Base-by-base conservation (phyloP, 2,329 filamentous ascomycete species). In the Diaporthe sp. region DNA sequence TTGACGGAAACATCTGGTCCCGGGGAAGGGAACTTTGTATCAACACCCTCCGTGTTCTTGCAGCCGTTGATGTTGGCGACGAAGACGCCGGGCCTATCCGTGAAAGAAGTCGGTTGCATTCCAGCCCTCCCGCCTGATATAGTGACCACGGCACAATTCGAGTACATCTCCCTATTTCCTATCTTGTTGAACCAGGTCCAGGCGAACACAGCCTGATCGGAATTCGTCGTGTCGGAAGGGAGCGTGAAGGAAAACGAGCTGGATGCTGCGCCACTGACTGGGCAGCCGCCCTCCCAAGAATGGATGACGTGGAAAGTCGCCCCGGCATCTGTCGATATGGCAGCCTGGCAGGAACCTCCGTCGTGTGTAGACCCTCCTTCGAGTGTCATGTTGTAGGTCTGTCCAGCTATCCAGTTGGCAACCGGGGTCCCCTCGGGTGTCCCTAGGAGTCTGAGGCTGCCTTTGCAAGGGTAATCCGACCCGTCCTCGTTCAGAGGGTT, bases 131-230 rank as follows among this genome's bases (percentile, higher is more conserved):
- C 50, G 35, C 47, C 63, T n/a, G 71, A 73, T 59, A 92, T 88
- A n/a, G 85, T 86, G 35, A 93, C 86, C 9, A 87, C 86, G 0
- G 91, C 91, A 77, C 91, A 93, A 81, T 93, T 92, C 89, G 92
- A 92, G 84, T 93, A 94, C 87, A 92, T 92, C 79, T 93, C 91
- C 25, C 91, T 85, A 78, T 92, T 92, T 1, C 91, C 91, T 35
- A 90, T 77, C 75, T 87, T 86, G 81, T 92, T 92, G 81, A 91
- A 91, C 89, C 88, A 91, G 4, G 88, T 89, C 92, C 92, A 93
- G 2, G 87, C 88, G 17, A 93, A 83, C 1, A 93, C 80, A 10
- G 88, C 89, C 84, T 63, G 78, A 74, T 78, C 76, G n/a, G 90
- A 85, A 0, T 77, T n/a, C 0, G 88, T 87, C 0, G 87, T 87